These are phyloP conservation scores for Hamigera avellanea DNA, from an alignment of 495 filamentous ascomycete genomes.

Conservation along the genomic window DNA sequence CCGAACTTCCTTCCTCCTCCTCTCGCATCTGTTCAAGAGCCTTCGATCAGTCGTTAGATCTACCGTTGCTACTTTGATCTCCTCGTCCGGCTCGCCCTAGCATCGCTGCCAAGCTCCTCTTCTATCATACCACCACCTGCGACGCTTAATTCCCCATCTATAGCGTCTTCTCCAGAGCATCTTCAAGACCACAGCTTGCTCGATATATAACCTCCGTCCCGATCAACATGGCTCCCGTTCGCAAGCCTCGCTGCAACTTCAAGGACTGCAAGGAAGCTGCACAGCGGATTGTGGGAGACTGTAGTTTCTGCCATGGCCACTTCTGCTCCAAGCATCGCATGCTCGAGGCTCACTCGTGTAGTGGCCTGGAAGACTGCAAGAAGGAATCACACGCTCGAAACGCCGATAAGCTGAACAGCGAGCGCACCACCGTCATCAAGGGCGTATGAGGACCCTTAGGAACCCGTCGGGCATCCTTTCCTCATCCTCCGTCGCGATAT, in stretches of 20 bases:
- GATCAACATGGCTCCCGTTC: constrained; percentile 43
- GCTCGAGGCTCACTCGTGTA: constrained; percentile 86
- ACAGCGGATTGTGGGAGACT: constrained; percentile 90
- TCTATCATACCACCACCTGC: constrained; percentile 8
- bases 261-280: constrained; percentile 78
- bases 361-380: constrained; percentile 93
- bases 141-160: neutral
- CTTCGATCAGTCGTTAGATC: no score
- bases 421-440: constrained; percentile 66
- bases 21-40: constrained; percentile 16
- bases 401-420: constrained; percentile 77
- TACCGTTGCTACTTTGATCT: no score
- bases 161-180: neutral
- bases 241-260: constrained; percentile 78
- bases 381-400: constrained; percentile 89
- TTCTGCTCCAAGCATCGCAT: constrained; percentile 92
- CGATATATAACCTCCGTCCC: constrained; percentile 3
- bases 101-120: constrained; percentile 19
- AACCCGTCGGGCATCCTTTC: neutral
- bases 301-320: constrained; percentile 84
- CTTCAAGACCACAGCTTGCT: constrained; percentile 2
- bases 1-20: constrained; percentile 24
- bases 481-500: constrained; percentile 3
- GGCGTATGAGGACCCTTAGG: constrained; percentile 36
- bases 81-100: constrained; percentile 4